phyloP scores from a whole-genome alignment of 768 basidiomycete species.

The Podaxis sp. region DNA sequence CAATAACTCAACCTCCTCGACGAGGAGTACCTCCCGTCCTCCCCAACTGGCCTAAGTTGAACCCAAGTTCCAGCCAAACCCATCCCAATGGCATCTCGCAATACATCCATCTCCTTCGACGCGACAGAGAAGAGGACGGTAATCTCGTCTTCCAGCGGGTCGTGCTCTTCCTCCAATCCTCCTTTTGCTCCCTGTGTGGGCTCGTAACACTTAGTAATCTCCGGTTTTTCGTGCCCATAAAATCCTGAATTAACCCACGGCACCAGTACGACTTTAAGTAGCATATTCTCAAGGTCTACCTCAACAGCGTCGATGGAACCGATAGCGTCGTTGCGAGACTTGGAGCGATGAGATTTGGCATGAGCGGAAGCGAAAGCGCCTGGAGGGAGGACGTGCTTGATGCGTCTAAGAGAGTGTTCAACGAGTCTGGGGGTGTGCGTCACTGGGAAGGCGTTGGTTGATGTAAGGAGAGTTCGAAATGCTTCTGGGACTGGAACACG shows the following conservation, averaged over 20 bases:
- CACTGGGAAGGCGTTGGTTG: background rate
- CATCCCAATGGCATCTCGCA: constrained; percentile 3
- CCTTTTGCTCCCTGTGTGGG: background rate
- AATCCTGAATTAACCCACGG: constrained; percentile 1
- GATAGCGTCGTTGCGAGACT: background rate
- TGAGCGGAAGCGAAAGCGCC: background rate
- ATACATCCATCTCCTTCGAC: background rate
- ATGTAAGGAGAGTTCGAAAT: background rate
- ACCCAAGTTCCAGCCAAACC: constrained; percentile 5
- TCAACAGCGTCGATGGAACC: background rate
- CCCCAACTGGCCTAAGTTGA: background rate
- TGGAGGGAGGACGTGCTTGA: constrained; percentile 1
- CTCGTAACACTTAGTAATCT: background rate
- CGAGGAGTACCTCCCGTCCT: background rate
- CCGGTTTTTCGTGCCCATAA: background rate
- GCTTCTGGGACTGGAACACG: background rate
- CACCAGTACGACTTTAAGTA: background rate
- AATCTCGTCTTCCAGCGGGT: constrained; percentile 5
- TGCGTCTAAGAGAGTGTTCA: constrained; percentile 2
- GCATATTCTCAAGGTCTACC: background rate
- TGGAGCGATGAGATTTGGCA: background rate
- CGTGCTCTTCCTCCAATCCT: constrained; percentile 1
- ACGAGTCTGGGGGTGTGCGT: background rate
- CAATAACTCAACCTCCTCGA: background rate
- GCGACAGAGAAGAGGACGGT: constrained; percentile 1